Evolutionary conservation across 2,329 filamentous ascomycete species (phyloP).

Genomic region (Cordyceps fumosorosea): DNA sequence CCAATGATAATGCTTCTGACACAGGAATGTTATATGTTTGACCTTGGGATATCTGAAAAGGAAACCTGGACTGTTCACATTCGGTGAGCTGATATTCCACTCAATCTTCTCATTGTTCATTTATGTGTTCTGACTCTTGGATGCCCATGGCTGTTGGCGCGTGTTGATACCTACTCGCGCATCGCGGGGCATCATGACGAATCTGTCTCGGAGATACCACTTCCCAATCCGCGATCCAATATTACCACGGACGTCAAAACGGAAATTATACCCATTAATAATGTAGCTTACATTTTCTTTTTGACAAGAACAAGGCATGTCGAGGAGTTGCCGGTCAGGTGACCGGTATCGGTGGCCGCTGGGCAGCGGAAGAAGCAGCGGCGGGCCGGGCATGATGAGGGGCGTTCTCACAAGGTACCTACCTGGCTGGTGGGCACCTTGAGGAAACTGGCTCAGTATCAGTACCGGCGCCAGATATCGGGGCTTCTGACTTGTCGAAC

Average conservation of each 20-base stretch:
- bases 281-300: not conserved
- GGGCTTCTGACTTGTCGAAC: not conserved
- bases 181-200: not conserved
- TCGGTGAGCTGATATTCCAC: too few species aligned
- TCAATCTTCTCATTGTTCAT: too few species aligned
- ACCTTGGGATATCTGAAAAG: too few species aligned
- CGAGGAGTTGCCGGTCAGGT: conserved; percentile 9
- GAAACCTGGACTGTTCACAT: too few species aligned
- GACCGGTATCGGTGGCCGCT: conserved; percentile 7
- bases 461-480: not conserved
- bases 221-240: not conserved
- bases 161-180: not conserved
- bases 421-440: not conserved
- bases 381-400: not conserved
- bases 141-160: too few species aligned
- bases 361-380: not conserved
- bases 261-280: not conserved
- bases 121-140: too few species aligned
- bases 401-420: not conserved
- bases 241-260: not conserved
- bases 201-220: not conserved
- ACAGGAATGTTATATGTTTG: too few species aligned
- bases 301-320: not conserved
- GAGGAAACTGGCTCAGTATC: not conserved
- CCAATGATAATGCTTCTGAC: too few species aligned